Base-by-base conservation (phyloP, 83 land plant species). In the Picea abies region DNA sequence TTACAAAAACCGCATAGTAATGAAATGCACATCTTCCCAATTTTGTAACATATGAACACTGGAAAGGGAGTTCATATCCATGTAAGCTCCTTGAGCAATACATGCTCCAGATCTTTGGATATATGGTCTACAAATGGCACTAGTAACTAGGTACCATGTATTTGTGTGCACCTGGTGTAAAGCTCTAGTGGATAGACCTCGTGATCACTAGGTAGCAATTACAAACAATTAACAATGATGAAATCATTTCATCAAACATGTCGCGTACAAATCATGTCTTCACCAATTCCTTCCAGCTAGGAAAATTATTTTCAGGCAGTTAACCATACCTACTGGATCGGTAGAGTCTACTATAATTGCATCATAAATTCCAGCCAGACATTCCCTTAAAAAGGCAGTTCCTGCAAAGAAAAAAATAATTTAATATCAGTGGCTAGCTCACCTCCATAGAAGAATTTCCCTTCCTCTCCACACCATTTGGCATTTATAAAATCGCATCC, bases 321-420 rank as follows among this genome's bases (percentile, higher is more conserved):
- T 62, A 72, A 76, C 73, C 86, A 78, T 82, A 96, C 99, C 99
- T 65, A 97, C 93, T 12, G 98, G 98, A 79, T 97, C 99, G 63
- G 99, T 96, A 56, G 98, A 97, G 83, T 97, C 99, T 65, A 97
- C 99, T 26, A 97, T 95, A 32, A 97, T 82, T 61, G 97, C 97
- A 91, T 97, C 99, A 87, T 97, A 97, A 67, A 93, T 88, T 35
- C 98, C 99, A 73, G 88, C 95, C 1, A 91, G 85, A 78, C 85
- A 97, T 73, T 83, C 89, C 79, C 89, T 92, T 78, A 97, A 70
- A 79, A 97, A 97, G 22, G 94, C 94, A 72, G 93, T 98, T 56
- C 99, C 99, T 97, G 92, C 66, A 79, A 44, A 2, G 16, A 25
- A n/a, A 25, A 62, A 15, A 49, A 83, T 17, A 67, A 3, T 63